phyloP scores from a whole-genome alignment of 495 filamentous ascomycete species.

The Podospora pseudopauciseta region DNA sequence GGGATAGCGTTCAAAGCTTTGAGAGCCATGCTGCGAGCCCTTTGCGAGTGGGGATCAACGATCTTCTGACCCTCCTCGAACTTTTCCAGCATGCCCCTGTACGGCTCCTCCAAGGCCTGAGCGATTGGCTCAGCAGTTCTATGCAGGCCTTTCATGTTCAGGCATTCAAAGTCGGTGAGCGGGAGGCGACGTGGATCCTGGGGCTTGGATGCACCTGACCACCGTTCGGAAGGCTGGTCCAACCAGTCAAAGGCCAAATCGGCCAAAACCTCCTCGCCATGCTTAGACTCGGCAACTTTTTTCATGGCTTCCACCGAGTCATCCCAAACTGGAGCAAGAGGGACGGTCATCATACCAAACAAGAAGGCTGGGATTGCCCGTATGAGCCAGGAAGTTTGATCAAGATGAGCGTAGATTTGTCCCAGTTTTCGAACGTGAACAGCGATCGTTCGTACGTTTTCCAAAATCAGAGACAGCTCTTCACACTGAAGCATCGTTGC shows the following conservation, averaged over 20 bases:
- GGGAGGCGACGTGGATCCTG: slow-evolving; percentile 27
- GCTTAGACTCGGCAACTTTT: slow-evolving; percentile 63
- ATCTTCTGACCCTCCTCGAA: slow-evolving; percentile 51
- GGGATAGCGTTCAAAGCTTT: slow-evolving; percentile 72
- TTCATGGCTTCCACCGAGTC: slow-evolving; percentile 72
- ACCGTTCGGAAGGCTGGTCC: slow-evolving; percentile 50
- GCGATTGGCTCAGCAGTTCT: slow-evolving; percentile 39
- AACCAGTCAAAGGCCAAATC: slow-evolving; percentile 79
- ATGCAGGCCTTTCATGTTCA: slow-evolving; percentile 62
- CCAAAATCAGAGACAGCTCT: slow-evolving; percentile 67
- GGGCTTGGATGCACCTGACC: slow-evolving; percentile 36
- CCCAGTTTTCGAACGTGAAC: slow-evolving; percentile 80
- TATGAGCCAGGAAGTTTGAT: slow-evolving; percentile 59
- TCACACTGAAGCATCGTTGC: slow-evolving; percentile 66
- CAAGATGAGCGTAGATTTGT: slow-evolving; percentile 55
- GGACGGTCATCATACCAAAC: slow-evolving; percentile 85
- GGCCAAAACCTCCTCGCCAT: slow-evolving; percentile 69
- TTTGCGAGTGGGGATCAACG: slow-evolving; percentile 35
- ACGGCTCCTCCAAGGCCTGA: slow-evolving; percentile 38
- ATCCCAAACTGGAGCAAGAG: slow-evolving; percentile 78
- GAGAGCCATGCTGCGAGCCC: slow-evolving; percentile 70
- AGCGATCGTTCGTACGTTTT: slow-evolving; percentile 68
- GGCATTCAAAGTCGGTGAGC: slow-evolving; percentile 73
- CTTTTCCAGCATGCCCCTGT: slow-evolving; percentile 45
- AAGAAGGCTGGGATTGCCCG: slow-evolving; percentile 73